Conservation (phyloP, 805 yeast species). For the Lipomyces japonicus region DNA sequence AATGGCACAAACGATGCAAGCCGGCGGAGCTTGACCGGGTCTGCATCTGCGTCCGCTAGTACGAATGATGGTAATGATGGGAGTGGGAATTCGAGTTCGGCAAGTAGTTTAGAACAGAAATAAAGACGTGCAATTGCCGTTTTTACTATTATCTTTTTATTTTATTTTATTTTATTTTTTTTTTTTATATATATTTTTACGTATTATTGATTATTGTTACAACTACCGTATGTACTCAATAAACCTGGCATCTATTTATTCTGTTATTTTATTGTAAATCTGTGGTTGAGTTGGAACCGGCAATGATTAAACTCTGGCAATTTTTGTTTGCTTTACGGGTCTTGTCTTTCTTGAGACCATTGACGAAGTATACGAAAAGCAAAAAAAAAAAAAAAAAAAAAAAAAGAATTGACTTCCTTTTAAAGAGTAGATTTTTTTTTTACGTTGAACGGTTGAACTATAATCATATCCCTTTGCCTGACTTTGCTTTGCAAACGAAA, state of each 20-base stretch:
- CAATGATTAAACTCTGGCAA: not conserved
- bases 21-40: constrained; percentile 20
- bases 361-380: not conserved
- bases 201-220: not conserved
- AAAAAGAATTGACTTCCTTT: not conserved
- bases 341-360: not conserved
- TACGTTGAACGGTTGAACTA: not conserved
- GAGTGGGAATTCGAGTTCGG: constrained; percentile 25
- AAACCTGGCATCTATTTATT: not conserved
- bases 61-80: constrained; percentile 22
- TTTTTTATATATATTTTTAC: not conserved
- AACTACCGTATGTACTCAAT: not conserved
- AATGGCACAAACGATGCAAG: not conserved
- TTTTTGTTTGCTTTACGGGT: not conserved
- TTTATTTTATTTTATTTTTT: not conserved
- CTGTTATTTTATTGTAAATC: not conserved
- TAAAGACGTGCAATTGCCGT: not conserved
- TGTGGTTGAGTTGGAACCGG: not conserved
- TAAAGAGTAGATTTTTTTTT: too few relatives aligned
- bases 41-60: constrained; percentile 26
- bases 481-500: too few relatives aligned
- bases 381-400: too few relatives aligned
- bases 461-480: too few relatives aligned
- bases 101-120: constrained; percentile 27
- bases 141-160: not conserved